A percentile compares a stretch with the other conserved stretches of the same genome.
Conservation (phyloP, 441 rosid species). For the Viola pubescens region DNA sequence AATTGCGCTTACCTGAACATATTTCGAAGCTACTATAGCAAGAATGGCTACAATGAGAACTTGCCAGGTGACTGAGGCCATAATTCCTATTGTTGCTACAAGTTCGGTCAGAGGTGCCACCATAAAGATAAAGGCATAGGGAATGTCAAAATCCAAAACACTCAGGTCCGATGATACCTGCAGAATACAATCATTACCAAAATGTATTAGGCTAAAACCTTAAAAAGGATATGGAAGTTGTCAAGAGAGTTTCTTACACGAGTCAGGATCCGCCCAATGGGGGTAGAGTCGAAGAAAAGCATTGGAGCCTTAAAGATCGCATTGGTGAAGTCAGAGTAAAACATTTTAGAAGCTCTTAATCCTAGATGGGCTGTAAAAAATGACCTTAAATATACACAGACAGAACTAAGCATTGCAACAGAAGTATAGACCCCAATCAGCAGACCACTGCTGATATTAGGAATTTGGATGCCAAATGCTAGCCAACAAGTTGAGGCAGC, state of each 20-base stretch:
- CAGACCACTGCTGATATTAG: constrained; percentile 31
- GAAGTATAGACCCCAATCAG: constrained; percentile 67
- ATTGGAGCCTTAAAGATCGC: constrained; percentile 76
- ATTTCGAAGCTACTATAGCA: constrained; percentile 45
- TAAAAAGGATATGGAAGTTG: neutral
- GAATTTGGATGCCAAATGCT: constrained; percentile 60
- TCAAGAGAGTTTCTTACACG: constrained; percentile 41
- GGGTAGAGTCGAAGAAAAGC: constrained; percentile 85
- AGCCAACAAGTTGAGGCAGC: constrained; percentile 87
- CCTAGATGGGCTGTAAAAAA: constrained; percentile 50
- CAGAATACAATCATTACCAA: neutral
- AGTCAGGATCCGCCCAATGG: constrained; percentile 76
- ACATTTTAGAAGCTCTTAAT: constrained; percentile 62
- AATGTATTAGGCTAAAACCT: neutral
- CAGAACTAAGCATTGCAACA: constrained; percentile 48
- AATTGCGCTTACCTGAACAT: constrained; percentile 52
- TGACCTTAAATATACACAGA: constrained; percentile 48
- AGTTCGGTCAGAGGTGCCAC: constrained; percentile 43
- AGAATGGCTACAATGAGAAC: constrained; percentile 60
- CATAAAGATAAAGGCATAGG: constrained; percentile 45
- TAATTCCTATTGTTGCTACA: constrained; percentile 37
- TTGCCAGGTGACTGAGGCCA: constrained; percentile 91
- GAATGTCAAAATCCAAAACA: constrained; percentile 66
- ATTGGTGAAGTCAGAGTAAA: constrained; percentile 65
- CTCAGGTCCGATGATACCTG: constrained; percentile 92